Evolutionary conservation across 75 land plant species (phyloP).

Genomic region (Cupressus sempervirens): DNA sequence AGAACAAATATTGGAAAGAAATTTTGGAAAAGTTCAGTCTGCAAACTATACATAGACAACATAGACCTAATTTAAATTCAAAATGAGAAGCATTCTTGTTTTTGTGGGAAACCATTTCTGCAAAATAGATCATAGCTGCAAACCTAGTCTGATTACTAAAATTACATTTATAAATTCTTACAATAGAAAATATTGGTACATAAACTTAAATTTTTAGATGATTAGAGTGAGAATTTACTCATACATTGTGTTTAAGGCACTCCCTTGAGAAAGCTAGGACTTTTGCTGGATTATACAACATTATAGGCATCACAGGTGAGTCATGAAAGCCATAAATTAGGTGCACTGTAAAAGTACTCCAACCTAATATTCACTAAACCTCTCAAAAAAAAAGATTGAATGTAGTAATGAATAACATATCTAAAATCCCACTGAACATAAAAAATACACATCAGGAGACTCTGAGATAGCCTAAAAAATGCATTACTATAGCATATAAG

Average conservation of each 20-base stretch:
- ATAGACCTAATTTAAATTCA: background rate
- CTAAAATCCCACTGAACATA: no score
- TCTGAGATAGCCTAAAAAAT: no score
- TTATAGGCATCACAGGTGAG: constrained; percentile 97
- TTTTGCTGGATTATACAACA: constrained; percentile 96
- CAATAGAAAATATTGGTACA: background rate
- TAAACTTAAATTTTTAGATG: background rate
- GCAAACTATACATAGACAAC: background rate
- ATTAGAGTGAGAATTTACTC: constrained; percentile 8
- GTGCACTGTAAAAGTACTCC: no score
- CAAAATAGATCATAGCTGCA: no score
- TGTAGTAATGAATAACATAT: no score
- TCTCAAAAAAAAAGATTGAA: no score
- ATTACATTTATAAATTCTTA: background rate
- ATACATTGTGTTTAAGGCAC: constrained; percentile 82
- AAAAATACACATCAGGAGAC: no score
- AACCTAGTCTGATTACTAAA: background rate
- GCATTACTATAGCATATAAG: no score
- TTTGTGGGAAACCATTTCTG: background rate
- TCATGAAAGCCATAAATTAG: no score
- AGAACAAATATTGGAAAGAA: background rate
- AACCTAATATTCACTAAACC: no score
- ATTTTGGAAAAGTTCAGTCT: background rate
- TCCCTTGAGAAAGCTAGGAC: constrained; percentile 92
- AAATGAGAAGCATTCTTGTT: background rate